Evolutionary conservation across 805 yeast genomes (phyloP), one percentile per base, ranked within the genome.

Genomic region (Zygosaccharomyces bisporus): DNA sequence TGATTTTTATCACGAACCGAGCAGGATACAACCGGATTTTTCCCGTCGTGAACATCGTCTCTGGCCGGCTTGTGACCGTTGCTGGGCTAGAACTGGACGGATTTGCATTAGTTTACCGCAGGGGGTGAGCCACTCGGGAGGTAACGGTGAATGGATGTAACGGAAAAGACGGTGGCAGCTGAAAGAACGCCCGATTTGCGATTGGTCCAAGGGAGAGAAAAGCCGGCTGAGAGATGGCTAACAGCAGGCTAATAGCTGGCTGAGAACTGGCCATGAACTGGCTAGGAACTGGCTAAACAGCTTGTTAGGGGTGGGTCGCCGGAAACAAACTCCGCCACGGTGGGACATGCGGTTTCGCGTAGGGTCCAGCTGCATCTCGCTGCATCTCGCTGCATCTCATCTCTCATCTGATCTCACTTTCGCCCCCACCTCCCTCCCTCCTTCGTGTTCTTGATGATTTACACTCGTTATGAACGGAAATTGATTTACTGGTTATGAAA

Each of bases 1-100:
- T 37, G 40, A 37, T 37, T 37, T 37, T 37, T 9, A 25, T 14
- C 32, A 37, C 40, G 40, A 24, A 14, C 40, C 32, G 40, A 24
- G 32, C 18, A 14, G n/a, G 19, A 12, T 18, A 12, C 8, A 27
- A 14, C 16, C 31, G 31, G 7, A n/a, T n/a, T 27, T 27, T 12
- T n/a, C 13, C 31, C 31, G 31, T 27, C 31, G 2, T 13, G n/a
- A 27, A n/a, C 8, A n/a, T 12, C n/a, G 10, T 12, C 31, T 25
- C 14, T 13, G 20, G 23, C 18, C 17, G 20, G 20, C 12, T 16
- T 24, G 40, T 25, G 27, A 37, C 27, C 30, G 16, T 24, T 14
- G 32, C 17, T 18, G 18, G 40, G 40, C 40, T 32, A 27, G 40
- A 35, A 24, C 40, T 25, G 24, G 14, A 16, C 10, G n/a, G 19